Evolutionary conservation across 1,284 basidiomycete genomes (phyloP).

Genomic region (Ceratobasidium sp.): DNA sequence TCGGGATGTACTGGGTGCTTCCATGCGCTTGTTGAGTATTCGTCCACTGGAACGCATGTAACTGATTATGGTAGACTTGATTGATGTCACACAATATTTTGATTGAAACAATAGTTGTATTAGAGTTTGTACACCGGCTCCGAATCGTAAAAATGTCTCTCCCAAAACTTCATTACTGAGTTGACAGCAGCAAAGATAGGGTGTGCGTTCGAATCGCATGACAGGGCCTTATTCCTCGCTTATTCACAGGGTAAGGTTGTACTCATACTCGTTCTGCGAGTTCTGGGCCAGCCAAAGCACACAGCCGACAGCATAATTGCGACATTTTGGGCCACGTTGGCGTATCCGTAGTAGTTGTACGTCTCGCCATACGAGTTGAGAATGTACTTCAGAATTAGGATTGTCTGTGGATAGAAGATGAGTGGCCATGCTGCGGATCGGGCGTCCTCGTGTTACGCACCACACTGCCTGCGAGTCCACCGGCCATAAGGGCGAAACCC

Average conservation of each 20-base stretch:
- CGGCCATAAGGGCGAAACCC: constrained; percentile 96
- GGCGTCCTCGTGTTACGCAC: constrained; percentile 60
- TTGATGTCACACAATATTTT: constrained; percentile 1
- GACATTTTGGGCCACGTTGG: constrained; percentile 92
- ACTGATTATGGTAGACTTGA: constrained; percentile 23
- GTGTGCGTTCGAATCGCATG: constrained; percentile 3
- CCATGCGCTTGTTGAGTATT: constrained; percentile 88
- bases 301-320: constrained; percentile 90
- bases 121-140: constrained; percentile 22
- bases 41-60: constrained; percentile 94
- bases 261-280: constrained; percentile 83
- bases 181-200: neutral
- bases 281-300: constrained; percentile 88
- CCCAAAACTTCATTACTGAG: constrained; percentile 5
- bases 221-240: neutral
- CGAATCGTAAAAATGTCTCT: neutral
- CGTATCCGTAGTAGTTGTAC: constrained; percentile 92
- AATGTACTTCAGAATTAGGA: constrained; percentile 93
- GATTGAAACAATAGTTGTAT: constrained; percentile 8
- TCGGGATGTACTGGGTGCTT: constrained; percentile 84
- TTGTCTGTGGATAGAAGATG: constrained; percentile 61
- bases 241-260: constrained; percentile 75
- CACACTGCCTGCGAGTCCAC: constrained; percentile 91
- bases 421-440: constrained; percentile 18
- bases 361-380: constrained; percentile 75